A percentile compares a stretch with the other conserved stretches of the same genome.
phyloP scores from a whole-genome alignment of 148 eudicot genomes.

The Suaeda aralocaspica region DNA sequence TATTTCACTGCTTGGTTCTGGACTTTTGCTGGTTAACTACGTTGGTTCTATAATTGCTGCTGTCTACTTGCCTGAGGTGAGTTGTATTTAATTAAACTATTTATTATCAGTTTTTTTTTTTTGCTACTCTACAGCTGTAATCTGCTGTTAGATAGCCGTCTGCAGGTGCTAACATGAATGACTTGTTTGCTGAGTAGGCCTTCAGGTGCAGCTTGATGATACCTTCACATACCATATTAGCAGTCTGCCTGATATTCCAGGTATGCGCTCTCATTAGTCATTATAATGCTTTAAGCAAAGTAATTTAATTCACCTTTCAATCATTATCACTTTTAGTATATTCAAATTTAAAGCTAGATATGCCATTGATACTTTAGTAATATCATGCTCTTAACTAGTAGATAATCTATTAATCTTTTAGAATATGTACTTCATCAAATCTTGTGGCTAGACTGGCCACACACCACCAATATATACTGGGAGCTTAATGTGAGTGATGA shows the following conservation, averaged over 20 bases:
- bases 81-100: neutral
- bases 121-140: neutral
- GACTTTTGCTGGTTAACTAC: conserved; percentile 80
- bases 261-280: conserved; percentile 28
- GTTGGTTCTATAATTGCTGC: conserved; percentile 73
- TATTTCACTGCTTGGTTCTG: conserved; percentile 90
- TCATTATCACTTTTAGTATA: neutral
- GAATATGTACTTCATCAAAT: too few relatives aligned
- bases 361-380: too few relatives aligned
- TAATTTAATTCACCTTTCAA: neutral
- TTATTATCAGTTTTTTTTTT: neutral
- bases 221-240: conserved; percentile 71
- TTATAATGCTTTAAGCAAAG: neutral
- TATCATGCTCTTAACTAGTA: too few relatives aligned
- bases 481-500: too few relatives aligned
- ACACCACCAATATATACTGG: too few relatives aligned
- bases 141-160: neutral
- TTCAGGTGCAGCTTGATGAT: conserved; percentile 86
- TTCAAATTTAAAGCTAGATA: too few relatives aligned
- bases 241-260: conserved; percentile 72
- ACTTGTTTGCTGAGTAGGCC: conserved; percentile 45
- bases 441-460: too few relatives aligned
- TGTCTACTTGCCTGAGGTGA: conserved; percentile 73
- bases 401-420: too few relatives aligned
- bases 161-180: conserved; percentile 3